These are phyloP conservation scores for Omphalotus olearius DNA, from an alignment of 1,284 basidiomycete species.

Conservation along the genomic window DNA sequence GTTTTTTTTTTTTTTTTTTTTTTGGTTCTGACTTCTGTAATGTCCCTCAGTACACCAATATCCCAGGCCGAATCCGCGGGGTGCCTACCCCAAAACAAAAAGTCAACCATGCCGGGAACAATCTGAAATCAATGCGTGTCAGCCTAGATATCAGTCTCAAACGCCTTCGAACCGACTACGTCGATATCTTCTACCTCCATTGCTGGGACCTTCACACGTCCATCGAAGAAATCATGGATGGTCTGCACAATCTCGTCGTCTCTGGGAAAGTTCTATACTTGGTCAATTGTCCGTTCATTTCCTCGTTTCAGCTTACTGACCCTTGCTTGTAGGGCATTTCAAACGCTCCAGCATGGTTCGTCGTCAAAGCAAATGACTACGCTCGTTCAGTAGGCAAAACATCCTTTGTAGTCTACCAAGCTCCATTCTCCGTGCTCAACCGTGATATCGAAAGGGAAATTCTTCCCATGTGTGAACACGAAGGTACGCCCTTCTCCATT, in stretches of 20 bases:
- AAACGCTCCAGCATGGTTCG: constrained; percentile 8
- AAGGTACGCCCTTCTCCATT: not conserved
- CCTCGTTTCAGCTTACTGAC: not conserved
- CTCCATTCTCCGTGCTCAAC: constrained; percentile 7
- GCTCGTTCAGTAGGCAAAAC: constrained; percentile 6
- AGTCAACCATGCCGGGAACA: constrained; percentile 10
- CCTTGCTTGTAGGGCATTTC: constrained; percentile 1
- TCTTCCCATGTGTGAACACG: constrained; percentile 9
- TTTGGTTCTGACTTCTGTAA: not conserved
- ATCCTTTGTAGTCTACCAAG: constrained; percentile 10
- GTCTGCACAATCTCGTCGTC: constrained; percentile 6
- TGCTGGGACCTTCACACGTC: constrained; percentile 12
- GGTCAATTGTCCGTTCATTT: not conserved
- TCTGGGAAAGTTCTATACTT: constrained; percentile 9
- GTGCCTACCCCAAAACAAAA: constrained; percentile 2
- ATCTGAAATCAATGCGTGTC: not conserved
- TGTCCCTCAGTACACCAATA: constrained; percentile 6
- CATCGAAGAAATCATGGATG: constrained; percentile 15
- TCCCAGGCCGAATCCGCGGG: not conserved
- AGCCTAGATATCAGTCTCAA: constrained; percentile 5
- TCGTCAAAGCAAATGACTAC: constrained; percentile 9
- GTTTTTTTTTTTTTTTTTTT: too few species aligned
- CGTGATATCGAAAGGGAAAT: constrained; percentile 11
- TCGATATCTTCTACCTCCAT: constrained; percentile 18
- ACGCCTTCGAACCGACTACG: constrained; percentile 4